phyloP scores from a whole-genome alignment of 129 eudicot species.

The Ambrosia artemisiifolia region DNA sequence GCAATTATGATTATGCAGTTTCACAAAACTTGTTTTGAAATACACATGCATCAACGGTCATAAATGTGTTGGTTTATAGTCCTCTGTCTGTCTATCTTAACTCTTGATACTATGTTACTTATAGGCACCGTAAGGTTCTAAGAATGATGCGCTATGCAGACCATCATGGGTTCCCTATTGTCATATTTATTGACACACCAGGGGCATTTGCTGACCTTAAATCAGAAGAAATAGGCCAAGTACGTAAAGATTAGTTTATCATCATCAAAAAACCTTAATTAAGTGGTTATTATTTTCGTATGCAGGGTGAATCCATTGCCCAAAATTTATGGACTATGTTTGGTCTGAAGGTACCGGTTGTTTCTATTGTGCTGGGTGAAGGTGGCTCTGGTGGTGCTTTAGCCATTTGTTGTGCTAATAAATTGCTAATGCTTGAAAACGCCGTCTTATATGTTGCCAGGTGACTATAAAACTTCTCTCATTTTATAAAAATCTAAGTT shows the following conservation, averaged over 20 bases:
- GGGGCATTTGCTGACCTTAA: slow-evolving; percentile 94
- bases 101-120: slow-evolving; percentile 8
- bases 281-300: slow-evolving; percentile 5
- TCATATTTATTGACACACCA: slow-evolving; percentile 91
- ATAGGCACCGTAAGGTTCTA: slow-evolving; percentile 72
- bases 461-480: slow-evolving; percentile 32
- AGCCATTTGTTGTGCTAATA: slow-evolving; percentile 78
- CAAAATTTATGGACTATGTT: slow-evolving; percentile 76
- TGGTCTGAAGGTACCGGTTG: slow-evolving; percentile 75
- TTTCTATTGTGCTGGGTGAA: slow-evolving; percentile 85
- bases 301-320: slow-evolving; percentile 94
- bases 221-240: slow-evolving; percentile 84
- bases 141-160: slow-evolving; percentile 93
- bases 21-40: background rate
- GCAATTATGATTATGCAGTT: background rate
- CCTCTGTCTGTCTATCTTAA: background rate
- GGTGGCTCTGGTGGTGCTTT: slow-evolving; percentile 96
- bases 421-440: slow-evolving; percentile 76
- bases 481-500: background rate
- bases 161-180: slow-evolving; percentile 93
- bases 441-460: slow-evolving; percentile 89
- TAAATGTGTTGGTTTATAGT: background rate
- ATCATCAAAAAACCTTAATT: background rate
- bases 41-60: background rate
- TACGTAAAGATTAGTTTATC: slow-evolving; percentile 30